A percentile compares a stretch with the other conserved stretches of the same genome.
Evolutionary conservation across 768 basidiomycete genomes (phyloP).

Genomic region (Leccinum pellstonianum): DNA sequence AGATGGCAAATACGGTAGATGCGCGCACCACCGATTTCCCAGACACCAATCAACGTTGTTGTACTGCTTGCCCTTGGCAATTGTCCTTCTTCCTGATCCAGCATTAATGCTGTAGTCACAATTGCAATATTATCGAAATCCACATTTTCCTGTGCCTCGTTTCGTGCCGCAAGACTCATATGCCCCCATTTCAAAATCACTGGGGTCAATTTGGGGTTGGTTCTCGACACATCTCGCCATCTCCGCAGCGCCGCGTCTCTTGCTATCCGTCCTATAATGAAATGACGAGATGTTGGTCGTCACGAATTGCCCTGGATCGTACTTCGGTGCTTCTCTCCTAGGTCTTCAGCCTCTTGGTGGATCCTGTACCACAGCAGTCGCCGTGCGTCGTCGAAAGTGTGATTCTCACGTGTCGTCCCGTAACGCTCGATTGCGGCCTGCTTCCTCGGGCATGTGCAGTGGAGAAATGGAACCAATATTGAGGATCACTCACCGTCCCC

Average conservation of each 20-base stretch:
- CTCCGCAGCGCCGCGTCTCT: slow-evolving; percentile 24
- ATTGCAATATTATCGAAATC: slow-evolving; percentile 1
- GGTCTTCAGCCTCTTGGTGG: slow-evolving; percentile 20
- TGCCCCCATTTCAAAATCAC: slow-evolving; percentile 14
- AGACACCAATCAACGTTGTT: neutral
- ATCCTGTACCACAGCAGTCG: slow-evolving; percentile 26
- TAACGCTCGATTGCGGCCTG: slow-evolving; percentile 4
- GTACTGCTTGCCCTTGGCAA: neutral
- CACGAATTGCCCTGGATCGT: slow-evolving; percentile 21
- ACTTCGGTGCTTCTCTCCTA: slow-evolving; percentile 27
- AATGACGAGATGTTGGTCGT: slow-evolving; percentile 24
- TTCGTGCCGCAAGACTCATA: neutral
- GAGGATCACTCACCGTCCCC: slow-evolving; percentile 19
- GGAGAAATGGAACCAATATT: slow-evolving; percentile 13
- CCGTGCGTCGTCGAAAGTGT: slow-evolving; percentile 15
- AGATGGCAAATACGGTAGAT: neutral
- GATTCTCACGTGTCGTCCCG: slow-evolving; percentile 22
- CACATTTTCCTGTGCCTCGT: slow-evolving; percentile 18
- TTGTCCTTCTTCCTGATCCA: slow-evolving; percentile 11
- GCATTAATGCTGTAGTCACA: slow-evolving; percentile 17
- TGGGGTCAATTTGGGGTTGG: slow-evolving; percentile 6
- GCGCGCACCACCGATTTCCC: neutral
- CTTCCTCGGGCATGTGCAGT: slow-evolving; percentile 8
- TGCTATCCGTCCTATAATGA: slow-evolving; percentile 19
- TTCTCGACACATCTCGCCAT: slow-evolving; percentile 25